Conservation (phyloP, 2,329 filamentous ascomycete species). For the Myriosclerotinia scirpicola region DNA sequence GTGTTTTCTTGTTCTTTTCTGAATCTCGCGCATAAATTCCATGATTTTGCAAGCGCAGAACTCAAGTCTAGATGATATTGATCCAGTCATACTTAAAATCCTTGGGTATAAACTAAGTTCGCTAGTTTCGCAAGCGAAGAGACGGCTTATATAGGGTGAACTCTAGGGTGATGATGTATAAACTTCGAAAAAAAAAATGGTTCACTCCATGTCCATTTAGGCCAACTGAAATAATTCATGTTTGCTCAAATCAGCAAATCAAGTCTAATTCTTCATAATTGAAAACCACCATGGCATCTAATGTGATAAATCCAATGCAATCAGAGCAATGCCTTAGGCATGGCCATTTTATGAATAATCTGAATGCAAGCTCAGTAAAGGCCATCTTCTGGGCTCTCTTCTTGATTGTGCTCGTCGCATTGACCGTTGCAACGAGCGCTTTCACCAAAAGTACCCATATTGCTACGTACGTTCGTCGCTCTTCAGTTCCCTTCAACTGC, state of each 20-base stretch:
- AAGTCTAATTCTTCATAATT: not conserved
- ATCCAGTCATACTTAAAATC: not conserved
- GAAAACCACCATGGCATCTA: not conserved
- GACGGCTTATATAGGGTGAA: not conserved
- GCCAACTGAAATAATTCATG: not conserved
- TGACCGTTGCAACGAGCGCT: constrained; percentile 45
- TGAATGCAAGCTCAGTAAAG: constrained; percentile 50
- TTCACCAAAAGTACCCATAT: constrained; percentile 26
- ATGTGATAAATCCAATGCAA: not conserved
- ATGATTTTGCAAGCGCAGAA: constrained; percentile 16
- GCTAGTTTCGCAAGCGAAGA: constrained; percentile 2
- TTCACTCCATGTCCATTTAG: not conserved
- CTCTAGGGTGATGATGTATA: not conserved
- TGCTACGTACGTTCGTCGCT: constrained; percentile 1
- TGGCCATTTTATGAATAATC: constrained; percentile 46
- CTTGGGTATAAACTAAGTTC: not conserved
- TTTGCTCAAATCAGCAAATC: not conserved
- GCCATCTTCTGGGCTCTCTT: constrained; percentile 51
- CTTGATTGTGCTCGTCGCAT: constrained; percentile 45
- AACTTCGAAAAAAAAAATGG: not conserved
- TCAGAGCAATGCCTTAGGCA: constrained; percentile 41
- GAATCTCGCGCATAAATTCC: not conserved
- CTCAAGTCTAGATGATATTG: not conserved
- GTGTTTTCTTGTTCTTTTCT: not conserved
- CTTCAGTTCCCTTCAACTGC: not conserved